Percentiles rank a stretch among this genome's conserved stretches.
Conservation (phyloP, 129 eudicot genomes). For the Flaveria ramosissima region DNA sequence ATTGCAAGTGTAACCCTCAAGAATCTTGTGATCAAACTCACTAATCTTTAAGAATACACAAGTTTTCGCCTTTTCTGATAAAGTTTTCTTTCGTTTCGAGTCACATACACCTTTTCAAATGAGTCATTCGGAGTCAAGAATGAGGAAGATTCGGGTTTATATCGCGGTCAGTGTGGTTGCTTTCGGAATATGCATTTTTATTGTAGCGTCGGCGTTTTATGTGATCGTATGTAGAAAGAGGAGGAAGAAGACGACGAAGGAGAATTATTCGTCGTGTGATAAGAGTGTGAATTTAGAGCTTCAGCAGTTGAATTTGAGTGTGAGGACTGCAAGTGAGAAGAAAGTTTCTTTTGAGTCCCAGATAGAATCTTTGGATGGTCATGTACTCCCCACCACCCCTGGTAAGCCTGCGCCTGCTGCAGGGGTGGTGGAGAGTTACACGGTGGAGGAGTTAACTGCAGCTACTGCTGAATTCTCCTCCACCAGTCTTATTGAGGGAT, state of each 20-base stretch:
- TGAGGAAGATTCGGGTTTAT: slow-evolving; percentile 43
- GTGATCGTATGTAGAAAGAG: slow-evolving; percentile 38
- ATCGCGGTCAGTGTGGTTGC: slow-evolving; percentile 47
- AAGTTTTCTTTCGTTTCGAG: background rate
- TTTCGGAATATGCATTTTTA: slow-evolving; percentile 39
- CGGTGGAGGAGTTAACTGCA: slow-evolving; percentile 55
- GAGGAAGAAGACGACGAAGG: slow-evolving; percentile 17
- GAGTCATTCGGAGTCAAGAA: slow-evolving; percentile 22
- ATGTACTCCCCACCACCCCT: slow-evolving; percentile 45
- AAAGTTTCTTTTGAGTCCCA: slow-evolving; percentile 86
- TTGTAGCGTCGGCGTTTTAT: slow-evolving; percentile 39
- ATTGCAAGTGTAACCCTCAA: slow-evolving; percentile 36
- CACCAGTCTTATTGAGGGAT: slow-evolving; percentile 70
- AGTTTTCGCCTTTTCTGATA: slow-evolving; percentile 31
- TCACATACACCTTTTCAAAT: slow-evolving; percentile 5
- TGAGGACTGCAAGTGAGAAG: slow-evolving; percentile 74
- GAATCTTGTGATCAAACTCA: slow-evolving; percentile 42
- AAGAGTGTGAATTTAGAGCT: slow-evolving; percentile 59
- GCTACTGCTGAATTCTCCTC: slow-evolving; percentile 76
- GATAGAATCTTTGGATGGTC: slow-evolving; percentile 56
- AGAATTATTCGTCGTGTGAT: slow-evolving; percentile 24
- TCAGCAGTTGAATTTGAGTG: slow-evolving; percentile 68
- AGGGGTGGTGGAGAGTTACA: slow-evolving; percentile 57
- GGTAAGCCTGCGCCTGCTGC: slow-evolving; percentile 34
- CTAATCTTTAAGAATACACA: slow-evolving; percentile 45